Percentiles rank a stretch among this genome's conserved stretches.
Conservation (phyloP, 805 yeast species). For the Cyberlindnera maclurae region DNA sequence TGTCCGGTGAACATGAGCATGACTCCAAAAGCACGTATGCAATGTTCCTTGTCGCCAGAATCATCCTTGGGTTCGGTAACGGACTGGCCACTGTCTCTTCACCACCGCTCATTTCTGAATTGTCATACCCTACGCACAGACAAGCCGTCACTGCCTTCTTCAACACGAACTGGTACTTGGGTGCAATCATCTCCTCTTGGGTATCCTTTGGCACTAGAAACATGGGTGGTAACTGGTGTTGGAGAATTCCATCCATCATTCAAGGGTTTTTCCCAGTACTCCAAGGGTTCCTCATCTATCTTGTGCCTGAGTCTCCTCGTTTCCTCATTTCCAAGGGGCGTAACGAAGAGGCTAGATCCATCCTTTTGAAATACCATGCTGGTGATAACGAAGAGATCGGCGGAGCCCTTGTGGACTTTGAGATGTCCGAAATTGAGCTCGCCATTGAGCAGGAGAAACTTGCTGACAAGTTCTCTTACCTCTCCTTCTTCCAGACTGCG, state of each 20-base stretch:
- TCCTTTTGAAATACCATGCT: slow-evolving; percentile 35
- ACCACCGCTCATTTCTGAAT: slow-evolving; percentile 44
- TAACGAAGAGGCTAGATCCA: slow-evolving; percentile 34
- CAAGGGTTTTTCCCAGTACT: slow-evolving; percentile 42
- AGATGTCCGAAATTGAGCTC: slow-evolving; percentile 33
- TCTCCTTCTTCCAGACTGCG: slow-evolving; percentile 30
- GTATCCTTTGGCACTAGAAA: slow-evolving; percentile 38
- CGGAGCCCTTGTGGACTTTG: slow-evolving; percentile 29
- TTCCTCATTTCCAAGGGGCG: slow-evolving; percentile 35
- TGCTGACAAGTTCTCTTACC: slow-evolving; percentile 26
- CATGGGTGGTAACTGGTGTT: slow-evolving; percentile 29
- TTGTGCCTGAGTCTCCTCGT: slow-evolving; percentile 46
- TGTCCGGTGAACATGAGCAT: slow-evolving; percentile 2
- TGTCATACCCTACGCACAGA: slow-evolving; percentile 39
- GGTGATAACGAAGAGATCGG: slow-evolving; percentile 23
- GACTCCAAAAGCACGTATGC: slow-evolving; percentile 17
- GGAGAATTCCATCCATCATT: slow-evolving; percentile 48
- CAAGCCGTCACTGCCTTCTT: slow-evolving; percentile 36
- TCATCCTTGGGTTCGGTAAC: slow-evolving; percentile 42
- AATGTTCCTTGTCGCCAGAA: slow-evolving; percentile 26
- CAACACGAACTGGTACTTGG: slow-evolving; percentile 45
- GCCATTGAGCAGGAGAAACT: slow-evolving; percentile 35
- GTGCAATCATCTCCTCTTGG: slow-evolving; percentile 46
- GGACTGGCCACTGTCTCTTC: slow-evolving; percentile 35
- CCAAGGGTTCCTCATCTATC: slow-evolving; percentile 30